Evolutionary conservation across 768 basidiomycete species (phyloP).

Genomic region (Mycena rosella): DNA sequence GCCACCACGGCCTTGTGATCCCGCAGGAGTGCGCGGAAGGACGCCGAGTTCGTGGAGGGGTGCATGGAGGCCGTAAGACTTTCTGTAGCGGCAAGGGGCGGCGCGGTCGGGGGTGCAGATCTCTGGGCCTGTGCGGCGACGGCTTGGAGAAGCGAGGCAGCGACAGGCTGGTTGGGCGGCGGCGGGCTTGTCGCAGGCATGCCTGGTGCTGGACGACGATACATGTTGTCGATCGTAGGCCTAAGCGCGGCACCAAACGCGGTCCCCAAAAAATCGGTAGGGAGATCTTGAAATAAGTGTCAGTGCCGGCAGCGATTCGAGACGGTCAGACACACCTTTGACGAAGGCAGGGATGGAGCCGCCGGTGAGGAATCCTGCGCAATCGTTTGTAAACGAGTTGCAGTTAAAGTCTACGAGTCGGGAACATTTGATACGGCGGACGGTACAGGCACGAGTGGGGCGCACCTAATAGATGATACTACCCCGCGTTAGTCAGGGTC

Average conservation of each 20-base stretch:
- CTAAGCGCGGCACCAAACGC: slow-evolving; percentile 89
- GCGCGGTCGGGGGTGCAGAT: slow-evolving; percentile 38
- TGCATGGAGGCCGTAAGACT: slow-evolving; percentile 75
- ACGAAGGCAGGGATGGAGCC: slow-evolving; percentile 85
- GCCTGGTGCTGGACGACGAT: slow-evolving; percentile 66
- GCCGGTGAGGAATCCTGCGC: slow-evolving; percentile 89
- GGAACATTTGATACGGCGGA: background rate
- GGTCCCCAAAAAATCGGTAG: slow-evolving; percentile 88
- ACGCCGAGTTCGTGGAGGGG: slow-evolving; percentile 78
- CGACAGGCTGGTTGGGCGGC: slow-evolving; percentile 61
- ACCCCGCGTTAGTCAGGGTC: no score
- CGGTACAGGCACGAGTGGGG: background rate
- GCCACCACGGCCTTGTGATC: slow-evolving; percentile 81
- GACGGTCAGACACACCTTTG: slow-evolving; percentile 66
- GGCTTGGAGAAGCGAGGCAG: slow-evolving; percentile 67
- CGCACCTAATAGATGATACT: slow-evolving; percentile 90
- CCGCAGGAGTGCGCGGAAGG: slow-evolving; percentile 74
- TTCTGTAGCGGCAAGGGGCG: slow-evolving; percentile 55
- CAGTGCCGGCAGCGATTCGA: background rate
- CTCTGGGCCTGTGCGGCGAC: slow-evolving; percentile 65
- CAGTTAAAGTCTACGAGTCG: slow-evolving; percentile 84
- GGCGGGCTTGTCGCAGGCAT: slow-evolving; percentile 48
- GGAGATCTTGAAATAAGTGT: slow-evolving; percentile 66
- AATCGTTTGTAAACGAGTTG: slow-evolving; percentile 94
- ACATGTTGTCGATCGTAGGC: slow-evolving; percentile 95